Evolutionary conservation across 495 filamentous ascomycete species (phyloP), one percentile per base, ranked within the genome.

Genomic region (Penicillium pancosmium): DNA sequence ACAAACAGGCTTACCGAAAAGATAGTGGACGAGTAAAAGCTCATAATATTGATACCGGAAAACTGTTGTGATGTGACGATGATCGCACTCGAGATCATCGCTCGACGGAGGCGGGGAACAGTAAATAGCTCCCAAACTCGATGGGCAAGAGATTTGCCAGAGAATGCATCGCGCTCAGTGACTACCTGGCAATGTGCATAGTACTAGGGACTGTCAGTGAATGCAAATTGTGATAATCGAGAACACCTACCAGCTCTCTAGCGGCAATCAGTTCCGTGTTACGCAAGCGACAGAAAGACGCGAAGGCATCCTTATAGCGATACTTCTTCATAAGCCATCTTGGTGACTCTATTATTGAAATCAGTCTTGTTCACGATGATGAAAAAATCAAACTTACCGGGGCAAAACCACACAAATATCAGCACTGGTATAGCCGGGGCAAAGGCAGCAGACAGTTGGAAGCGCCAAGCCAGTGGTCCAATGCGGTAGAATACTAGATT

Each of bases 11-110:
- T 44, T 48, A 48, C 46, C 1, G 66, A 64, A 76, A 92, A 93
- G 47, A 93, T 79, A 10, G 88, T 88, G 2, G 85, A 86, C 0
- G 84, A 88, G 73, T 93, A 96, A 77, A 93, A 93, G n/a, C 90
- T 86, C 41, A 92, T 89, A 69, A 92, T 87, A 74, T 60, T 64
- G 34, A 64, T 89, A 50, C 89, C 89, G 66, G 90, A 93, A 84
- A 94, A 90, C 72, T 94, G 90, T 74, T 93, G 88, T 8, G 84
- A 85, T 52, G 88, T 79, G 80, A 91, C 89, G 52, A 91, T 85
- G 4, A 82, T 76, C 48, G 74, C 76, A 1, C 82, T 84, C 33
- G 86, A 87, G n/a, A 84, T 75, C 25, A 82, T 88, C 18, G 86
- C 86, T 48, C 87, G 82, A 38, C 86, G 80, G 49, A 88, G 73